A percentile compares a stretch with the other conserved stretches of the same genome.
phyloP scores from a whole-genome alignment of 352 stramenopile genomes.

The Proteromonas lacertae region DNA sequence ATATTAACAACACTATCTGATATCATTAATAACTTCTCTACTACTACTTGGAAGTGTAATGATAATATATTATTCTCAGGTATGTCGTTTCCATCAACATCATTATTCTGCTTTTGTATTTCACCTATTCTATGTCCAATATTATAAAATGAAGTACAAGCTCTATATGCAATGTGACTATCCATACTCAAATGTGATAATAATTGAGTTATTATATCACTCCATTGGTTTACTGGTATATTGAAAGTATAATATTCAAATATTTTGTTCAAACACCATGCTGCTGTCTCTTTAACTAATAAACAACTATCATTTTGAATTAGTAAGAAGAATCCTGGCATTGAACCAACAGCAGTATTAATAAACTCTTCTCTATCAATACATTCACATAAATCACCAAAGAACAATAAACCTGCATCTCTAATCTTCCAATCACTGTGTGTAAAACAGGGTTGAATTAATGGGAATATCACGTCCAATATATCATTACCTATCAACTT shows the following conservation, averaged over 20 bases:
- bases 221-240: no score
- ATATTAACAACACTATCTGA: no score
- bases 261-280: constrained; percentile 71
- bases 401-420: constrained; percentile 80
- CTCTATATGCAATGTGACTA: no score
- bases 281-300: constrained; percentile 73
- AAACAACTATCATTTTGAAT: constrained; percentile 18
- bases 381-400: constrained; percentile 70
- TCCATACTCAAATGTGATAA: no score
- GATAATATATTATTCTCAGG: no score
- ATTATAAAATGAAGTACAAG: no score
- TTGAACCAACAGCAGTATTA: constrained; percentile 46
- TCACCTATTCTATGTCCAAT: no score
- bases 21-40: no score
- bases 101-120: no score
- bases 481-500: constrained; percentile 56
- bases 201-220: no score
- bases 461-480: constrained; percentile 52
- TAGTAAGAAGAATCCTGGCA: constrained; percentile 58
- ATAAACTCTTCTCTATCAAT: constrained; percentile 49
- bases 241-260: constrained; percentile 75
- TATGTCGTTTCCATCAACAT: no score
- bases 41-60: no score
- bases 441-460: constrained; percentile 70
- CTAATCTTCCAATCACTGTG: constrained; percentile 62